Evolutionary conservation across 2,329 filamentous ascomycete genomes (phyloP).

Genomic region (Triangularia verruculosa): DNA sequence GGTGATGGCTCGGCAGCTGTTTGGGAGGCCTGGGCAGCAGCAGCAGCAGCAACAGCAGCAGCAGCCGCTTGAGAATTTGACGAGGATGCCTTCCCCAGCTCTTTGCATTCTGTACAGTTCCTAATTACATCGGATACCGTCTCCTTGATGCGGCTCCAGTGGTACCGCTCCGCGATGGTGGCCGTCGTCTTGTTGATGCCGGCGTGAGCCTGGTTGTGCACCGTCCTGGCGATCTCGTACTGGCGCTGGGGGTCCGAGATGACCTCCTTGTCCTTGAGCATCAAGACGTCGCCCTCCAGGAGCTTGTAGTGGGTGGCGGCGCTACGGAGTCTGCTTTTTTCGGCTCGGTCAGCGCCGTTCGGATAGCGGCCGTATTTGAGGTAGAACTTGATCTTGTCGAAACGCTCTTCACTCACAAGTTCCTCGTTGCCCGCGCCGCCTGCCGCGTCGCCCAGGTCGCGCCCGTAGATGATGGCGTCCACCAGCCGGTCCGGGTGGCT

Average conservation of each 20-base stretch:
- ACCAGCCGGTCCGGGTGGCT: slow-evolving; percentile 67
- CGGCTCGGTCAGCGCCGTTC: slow-evolving; percentile 85
- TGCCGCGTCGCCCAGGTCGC: slow-evolving; percentile 49
- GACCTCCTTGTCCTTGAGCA: slow-evolving; percentile 98
- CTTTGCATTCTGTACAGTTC: slow-evolving; percentile 87
- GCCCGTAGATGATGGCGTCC: slow-evolving; percentile 76
- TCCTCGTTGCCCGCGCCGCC: slow-evolving; percentile 66
- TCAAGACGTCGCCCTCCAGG: slow-evolving; percentile 71
- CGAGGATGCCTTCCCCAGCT: slow-evolving; percentile 57
- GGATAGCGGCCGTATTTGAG: slow-evolving; percentile 93
- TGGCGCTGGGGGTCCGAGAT: slow-evolving; percentile 86
- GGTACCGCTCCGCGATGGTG: slow-evolving; percentile 87
- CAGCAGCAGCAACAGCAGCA: slow-evolving; percentile 19
- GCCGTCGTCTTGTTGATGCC: slow-evolving; percentile 99
- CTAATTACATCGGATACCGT: slow-evolving; percentile 93
- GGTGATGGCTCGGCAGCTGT: not conserved
- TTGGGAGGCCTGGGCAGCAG: slow-evolving; percentile 6
- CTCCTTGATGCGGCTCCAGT: slow-evolving; percentile 98
- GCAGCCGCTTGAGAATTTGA: slow-evolving; percentile 11
- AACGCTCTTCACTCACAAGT: slow-evolving; percentile 88
- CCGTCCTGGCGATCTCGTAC: slow-evolving; percentile 78
- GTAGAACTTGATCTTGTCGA: slow-evolving; percentile 98
- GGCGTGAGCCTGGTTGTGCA: slow-evolving; percentile 75
- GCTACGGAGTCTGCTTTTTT: slow-evolving; percentile 90
- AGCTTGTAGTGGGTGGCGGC: slow-evolving; percentile 95